Evolutionary conservation across 495 filamentous ascomycete genomes (phyloP).

Genomic region (Podospora pseudocomata): DNA sequence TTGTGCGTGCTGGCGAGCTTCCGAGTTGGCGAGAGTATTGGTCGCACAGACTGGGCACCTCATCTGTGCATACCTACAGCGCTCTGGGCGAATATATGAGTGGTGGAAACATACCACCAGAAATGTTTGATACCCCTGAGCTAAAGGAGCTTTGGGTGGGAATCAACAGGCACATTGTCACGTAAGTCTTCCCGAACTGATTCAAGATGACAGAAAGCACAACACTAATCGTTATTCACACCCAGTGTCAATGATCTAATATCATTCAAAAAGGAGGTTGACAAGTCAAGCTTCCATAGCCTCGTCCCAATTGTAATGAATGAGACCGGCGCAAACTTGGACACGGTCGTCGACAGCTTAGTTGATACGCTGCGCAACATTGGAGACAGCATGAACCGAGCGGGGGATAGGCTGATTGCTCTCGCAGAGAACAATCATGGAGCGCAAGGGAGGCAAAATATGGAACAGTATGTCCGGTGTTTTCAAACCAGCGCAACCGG

Average conservation of each 20-base stretch:
- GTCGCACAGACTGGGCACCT: slow-evolving; percentile 30
- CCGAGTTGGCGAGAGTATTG: slow-evolving; percentile 31
- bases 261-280: slow-evolving; percentile 35
- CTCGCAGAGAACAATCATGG: neutral
- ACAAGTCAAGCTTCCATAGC: slow-evolving; percentile 17
- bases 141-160: slow-evolving; percentile 29
- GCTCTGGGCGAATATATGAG: slow-evolving; percentile 32
- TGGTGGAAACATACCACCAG: slow-evolving; percentile 11
- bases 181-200: neutral
- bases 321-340: slow-evolving; percentile 3
- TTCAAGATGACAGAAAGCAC: neutral
- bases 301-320: slow-evolving; percentile 7
- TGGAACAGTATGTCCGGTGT: neutral
- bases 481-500: slow-evolving; percentile 5
- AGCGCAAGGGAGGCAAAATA: neutral
- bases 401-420: neutral
- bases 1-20: slow-evolving; percentile 19
- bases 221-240: slow-evolving; percentile 11
- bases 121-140: slow-evolving; percentile 22
- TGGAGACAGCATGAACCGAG: neutral
- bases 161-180: slow-evolving; percentile 23
- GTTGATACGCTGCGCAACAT: neutral
- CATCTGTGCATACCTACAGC: slow-evolving; percentile 26
- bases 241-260: slow-evolving; percentile 32
- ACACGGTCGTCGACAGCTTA: neutral